Evolutionary conservation across 139 green algal species (phyloP), one percentile per base, ranked within the genome.

Genomic region (Tetradesmus lagerheimii): DNA sequence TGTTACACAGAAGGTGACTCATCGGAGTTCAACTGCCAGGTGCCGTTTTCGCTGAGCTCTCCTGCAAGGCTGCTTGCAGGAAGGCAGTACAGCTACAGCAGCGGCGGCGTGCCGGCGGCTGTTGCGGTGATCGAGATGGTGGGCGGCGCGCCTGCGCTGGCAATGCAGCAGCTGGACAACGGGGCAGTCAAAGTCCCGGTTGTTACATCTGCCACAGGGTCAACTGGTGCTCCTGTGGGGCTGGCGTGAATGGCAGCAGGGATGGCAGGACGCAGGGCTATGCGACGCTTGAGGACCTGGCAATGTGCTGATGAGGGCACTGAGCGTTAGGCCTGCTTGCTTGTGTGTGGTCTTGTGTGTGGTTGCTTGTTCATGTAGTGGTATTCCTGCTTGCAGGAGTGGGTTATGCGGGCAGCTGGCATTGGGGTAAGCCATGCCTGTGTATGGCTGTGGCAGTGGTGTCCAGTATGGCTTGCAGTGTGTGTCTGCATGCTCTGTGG

Each of bases 71-170:
- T 64, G 50, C 50, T 64, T 64, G 50, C 50, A 64, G 50, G 16
- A 64, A 71, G 57, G 57, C 57, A 71, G 23, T n/a, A 6, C 57
- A 71, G 57, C 16, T 71, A 71, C 57, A 71, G 57, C 57, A 71
- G 57, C 23, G 57, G 57, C 57, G 57, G 57, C 57, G 57, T n/a
- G 57, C 57, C 57, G 57, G 57, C 57, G 23, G 80, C 43, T 86
- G 80, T 86, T 29, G 80, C 80, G 20, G 43, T 86, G 45, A 86
- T 86, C n/a, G 75, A 80, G 75, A 71, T 71, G 57, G 57, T 71
- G 57, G 57, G 57, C 57, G 57, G 57, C 12, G 57, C 57, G 16
- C 57, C 57, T n/a, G 15, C 57, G 15, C 57, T 71, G 57, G 57
- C 57, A 8, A 71, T 71, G 57, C 57, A 71, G 57, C 57, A 71